These are phyloP conservation scores for Penicillium sp. DNA, from an alignment of 2,329 filamentous ascomycete genomes.

Conservation along the genomic window DNA sequence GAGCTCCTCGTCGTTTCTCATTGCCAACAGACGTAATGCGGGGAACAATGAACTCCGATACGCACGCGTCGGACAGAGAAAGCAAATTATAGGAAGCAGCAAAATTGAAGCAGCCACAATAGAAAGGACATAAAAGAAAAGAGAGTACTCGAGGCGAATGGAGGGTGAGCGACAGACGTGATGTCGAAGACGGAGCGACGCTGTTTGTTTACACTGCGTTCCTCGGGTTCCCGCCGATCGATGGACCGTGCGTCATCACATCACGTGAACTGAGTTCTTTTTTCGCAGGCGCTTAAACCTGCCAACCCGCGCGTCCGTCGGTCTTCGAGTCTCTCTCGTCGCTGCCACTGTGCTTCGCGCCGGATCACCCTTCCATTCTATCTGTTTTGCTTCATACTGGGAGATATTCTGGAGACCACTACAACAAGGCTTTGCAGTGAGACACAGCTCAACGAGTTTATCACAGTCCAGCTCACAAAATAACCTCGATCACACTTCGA, in stretches of 20 bases:
- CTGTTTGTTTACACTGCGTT: constrained; percentile 43
- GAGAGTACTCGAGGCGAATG: constrained; percentile 8
- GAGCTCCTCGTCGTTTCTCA: constrained; percentile 16
- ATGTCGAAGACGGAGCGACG: constrained; percentile 18
- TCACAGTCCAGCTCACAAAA: too few species aligned
- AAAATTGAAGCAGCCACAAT: neutral
- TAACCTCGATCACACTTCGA: too few species aligned
- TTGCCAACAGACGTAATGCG: constrained; percentile 11
- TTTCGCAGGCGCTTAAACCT: constrained; percentile 18
- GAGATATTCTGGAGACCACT: too few species aligned
- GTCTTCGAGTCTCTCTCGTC: neutral
- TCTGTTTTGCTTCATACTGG: too few species aligned
- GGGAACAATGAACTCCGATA: too few species aligned
- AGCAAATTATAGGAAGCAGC: neutral
- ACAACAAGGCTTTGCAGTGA: too few species aligned
- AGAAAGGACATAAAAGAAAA: constrained; percentile 1
- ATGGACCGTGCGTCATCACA: constrained; percentile 27
- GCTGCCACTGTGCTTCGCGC: neutral
- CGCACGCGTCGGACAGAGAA: too few species aligned
- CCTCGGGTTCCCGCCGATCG: constrained; percentile 35
- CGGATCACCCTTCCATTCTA: too few species aligned
- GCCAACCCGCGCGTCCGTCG: neutral
- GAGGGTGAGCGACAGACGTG: constrained; percentile 12
- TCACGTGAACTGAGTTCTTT: constrained; percentile 31
- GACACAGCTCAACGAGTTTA: too few species aligned